Percentiles rank a stretch among this genome's conserved stretches.
phyloP scores from a whole-genome alignment of 768 basidiomycete species.

The Piloderma croceum region DNA sequence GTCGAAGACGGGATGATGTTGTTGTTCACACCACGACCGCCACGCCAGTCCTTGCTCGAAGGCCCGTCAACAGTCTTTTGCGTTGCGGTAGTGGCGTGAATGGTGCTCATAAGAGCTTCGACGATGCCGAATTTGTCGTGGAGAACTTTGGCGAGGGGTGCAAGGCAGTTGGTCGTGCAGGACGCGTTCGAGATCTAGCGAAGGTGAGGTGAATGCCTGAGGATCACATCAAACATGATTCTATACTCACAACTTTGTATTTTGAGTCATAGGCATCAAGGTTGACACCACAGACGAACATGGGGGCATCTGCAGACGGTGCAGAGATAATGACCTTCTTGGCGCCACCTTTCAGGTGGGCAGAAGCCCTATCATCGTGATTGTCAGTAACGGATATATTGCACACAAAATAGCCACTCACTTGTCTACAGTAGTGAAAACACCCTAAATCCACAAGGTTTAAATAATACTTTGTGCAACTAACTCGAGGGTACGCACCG shows the following conservation, averaged over 20 bases:
- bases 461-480: slow-evolving; percentile 11
- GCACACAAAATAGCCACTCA: too few species aligned
- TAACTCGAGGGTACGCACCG: slow-evolving; percentile 42
- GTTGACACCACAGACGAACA: slow-evolving; percentile 95
- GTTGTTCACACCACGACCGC: slow-evolving; percentile 90
- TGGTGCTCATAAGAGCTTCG: slow-evolving; percentile 98
- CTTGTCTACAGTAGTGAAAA: slow-evolving; percentile 96
- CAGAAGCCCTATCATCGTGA: slow-evolving; percentile 55
- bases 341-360: slow-evolving; percentile 96
- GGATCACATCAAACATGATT: neutral
- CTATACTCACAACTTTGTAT: slow-evolving; percentile 67
- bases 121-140: slow-evolving; percentile 94
- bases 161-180: slow-evolving; percentile 99
- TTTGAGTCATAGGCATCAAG: slow-evolving; percentile 86
- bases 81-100: slow-evolving; percentile 94
- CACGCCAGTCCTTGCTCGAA: slow-evolving; percentile 95
- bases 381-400: slow-evolving; percentile 10
- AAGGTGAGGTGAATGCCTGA: neutral
- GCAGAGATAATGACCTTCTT: slow-evolving; percentile 99
- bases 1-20: slow-evolving; percentile 99
- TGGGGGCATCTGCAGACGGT: slow-evolving; percentile 93
- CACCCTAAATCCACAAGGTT: slow-evolving; percentile 53
- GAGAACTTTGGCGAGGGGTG: slow-evolving; percentile 97
- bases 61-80: slow-evolving; percentile 95
- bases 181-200: slow-evolving; percentile 92